Percentiles rank a stretch among this genome's conserved stretches.
Evolutionary conservation across 2,329 filamentous ascomycete genomes (phyloP).

Genomic region (Madurella fahalii): DNA sequence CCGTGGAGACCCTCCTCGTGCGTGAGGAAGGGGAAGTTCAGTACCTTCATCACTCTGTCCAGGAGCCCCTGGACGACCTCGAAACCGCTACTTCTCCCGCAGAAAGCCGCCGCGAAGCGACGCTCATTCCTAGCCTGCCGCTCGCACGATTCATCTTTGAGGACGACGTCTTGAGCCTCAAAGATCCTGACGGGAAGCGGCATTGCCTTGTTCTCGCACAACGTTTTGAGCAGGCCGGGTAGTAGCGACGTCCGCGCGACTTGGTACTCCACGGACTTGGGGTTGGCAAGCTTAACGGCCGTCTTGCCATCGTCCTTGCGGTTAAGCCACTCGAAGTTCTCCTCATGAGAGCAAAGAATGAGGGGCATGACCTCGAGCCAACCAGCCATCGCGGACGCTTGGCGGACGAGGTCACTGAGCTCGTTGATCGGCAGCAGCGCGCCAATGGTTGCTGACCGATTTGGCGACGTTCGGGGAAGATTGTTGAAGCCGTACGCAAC

Average conservation of each 20-base stretch:
- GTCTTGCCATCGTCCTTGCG: constrained; percentile 80
- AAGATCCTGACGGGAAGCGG: constrained; percentile 87
- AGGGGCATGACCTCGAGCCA: constrained; percentile 96
- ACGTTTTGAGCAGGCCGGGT: constrained; percentile 86
- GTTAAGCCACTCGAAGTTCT: constrained; percentile 96
- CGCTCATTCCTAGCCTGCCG: constrained; percentile 84
- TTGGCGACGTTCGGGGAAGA: constrained; percentile 80
- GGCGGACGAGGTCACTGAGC: constrained; percentile 82
- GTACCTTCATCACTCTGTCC: constrained; percentile 88
- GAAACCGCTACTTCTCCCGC: constrained; percentile 90
- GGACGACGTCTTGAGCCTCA: constrained; percentile 84
- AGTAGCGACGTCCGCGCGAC: constrained; percentile 83
- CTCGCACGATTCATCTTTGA: constrained; percentile 80
- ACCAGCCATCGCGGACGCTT: constrained; percentile 87
- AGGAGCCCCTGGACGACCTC: constrained; percentile 92
- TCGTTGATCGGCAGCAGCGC: constrained; percentile 91
- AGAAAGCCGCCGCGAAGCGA: constrained; percentile 94
- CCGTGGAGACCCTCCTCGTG: constrained; percentile 63
- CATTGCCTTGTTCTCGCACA: constrained; percentile 89
- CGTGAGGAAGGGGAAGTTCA: constrained; percentile 75
- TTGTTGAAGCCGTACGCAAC: constrained; percentile 98
- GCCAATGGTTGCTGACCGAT: constrained; percentile 79
- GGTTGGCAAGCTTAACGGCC: constrained; percentile 82
- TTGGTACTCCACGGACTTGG: constrained; percentile 91
- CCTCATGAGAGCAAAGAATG: constrained; percentile 94